phyloP scores from a whole-genome alignment of 1,139 yeast genomes.

The Candida sp. region DNA sequence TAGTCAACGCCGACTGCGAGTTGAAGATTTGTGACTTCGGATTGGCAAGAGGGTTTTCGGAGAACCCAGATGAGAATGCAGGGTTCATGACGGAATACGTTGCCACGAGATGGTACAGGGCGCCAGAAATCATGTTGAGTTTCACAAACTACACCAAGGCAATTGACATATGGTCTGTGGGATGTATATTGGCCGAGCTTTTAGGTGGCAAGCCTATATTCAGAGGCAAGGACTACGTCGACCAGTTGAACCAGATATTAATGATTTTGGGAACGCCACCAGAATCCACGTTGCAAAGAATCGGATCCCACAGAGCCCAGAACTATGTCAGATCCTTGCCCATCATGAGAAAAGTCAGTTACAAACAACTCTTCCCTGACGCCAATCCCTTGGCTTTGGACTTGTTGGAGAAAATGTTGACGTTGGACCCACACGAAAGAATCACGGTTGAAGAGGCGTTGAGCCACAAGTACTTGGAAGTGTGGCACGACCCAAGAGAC shows the following conservation, averaged over 20 bases:
- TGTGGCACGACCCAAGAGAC: conserved; percentile 98
- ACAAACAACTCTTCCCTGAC: conserved; percentile 70
- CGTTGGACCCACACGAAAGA: conserved; percentile 86
- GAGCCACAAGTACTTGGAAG: conserved; percentile 83
- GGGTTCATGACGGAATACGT: conserved; percentile 97
- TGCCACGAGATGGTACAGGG: conserved; percentile 98
- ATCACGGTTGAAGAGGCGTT: conserved; percentile 91
- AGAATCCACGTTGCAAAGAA: conserved; percentile 79
- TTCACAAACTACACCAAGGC: conserved; percentile 95
- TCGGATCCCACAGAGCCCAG: conserved; percentile 91
- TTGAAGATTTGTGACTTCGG: conserved; percentile 97
- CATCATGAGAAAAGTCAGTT: conserved; percentile 82
- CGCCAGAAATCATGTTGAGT: conserved; percentile 96
- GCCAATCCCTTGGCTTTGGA: conserved; percentile 92
- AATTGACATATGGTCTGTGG: conserved; percentile 97
- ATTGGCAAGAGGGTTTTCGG: conserved; percentile 92
- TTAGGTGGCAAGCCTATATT: conserved; percentile 93
- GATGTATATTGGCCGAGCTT: conserved; percentile 93
- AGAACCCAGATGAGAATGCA: conserved; percentile 82
- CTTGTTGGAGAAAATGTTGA: conserved; percentile 78
- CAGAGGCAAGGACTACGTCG: conserved; percentile 95
- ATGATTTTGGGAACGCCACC: conserved; percentile 90
- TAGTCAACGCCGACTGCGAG: conserved; percentile 97
- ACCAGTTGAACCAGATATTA: conserved; percentile 89
- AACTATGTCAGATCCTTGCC: conserved; percentile 91